Evolutionary conservation across 805 yeast species (phyloP), one percentile per base, ranked within the genome.

Genomic region (Cyberlindnera lachancei): DNA sequence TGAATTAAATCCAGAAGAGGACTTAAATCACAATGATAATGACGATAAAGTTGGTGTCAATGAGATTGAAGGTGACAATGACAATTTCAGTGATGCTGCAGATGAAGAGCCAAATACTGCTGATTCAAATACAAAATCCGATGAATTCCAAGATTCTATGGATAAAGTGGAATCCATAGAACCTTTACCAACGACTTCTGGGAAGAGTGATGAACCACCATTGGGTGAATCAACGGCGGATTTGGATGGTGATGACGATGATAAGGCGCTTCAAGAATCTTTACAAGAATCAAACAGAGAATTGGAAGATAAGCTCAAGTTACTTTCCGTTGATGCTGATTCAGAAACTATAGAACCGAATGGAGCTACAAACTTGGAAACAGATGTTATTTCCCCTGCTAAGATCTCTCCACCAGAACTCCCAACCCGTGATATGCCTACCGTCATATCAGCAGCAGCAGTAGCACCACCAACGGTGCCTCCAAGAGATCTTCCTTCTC

Each of bases 271-370:
- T 6, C 27, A 6, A 15, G 27, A 19, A 8, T 19, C 10, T 19
- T 25, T 37, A n/a, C 37, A 45, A 30, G 38, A 23, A 14, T 35
- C 44, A 16, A 30, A 39, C 17, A 35, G 35, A 34, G 28, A 33
- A 7, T 39, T 52, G 18, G 53, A 38, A n/a, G 34, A 27, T 14
- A 36, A 38, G 8, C 20, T 41, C 15, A 31, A 37, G 30, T 17
- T 32, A 48, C 30, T 45, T 36, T 19, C 49, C 34, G 35, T 49
- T 46, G 31, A 47, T 44, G 16, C 38, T 42, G 39, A 24, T 8
- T 10, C 30, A 5, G 9, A 13, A 12, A 15, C 11, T 11, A 23
- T 9, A 9, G 28, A 25, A 17, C 15, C 28, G 17, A 12, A n/a
- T n/a, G n/a, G n/a, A n/a, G n/a, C n/a, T n/a, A n/a, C n/a, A n/a